Evolutionary conservation across 768 basidiomycete genomes (phyloP), one percentile per base, ranked within the genome.

Genomic region (Hygrophoropsis aurantiaca): DNA sequence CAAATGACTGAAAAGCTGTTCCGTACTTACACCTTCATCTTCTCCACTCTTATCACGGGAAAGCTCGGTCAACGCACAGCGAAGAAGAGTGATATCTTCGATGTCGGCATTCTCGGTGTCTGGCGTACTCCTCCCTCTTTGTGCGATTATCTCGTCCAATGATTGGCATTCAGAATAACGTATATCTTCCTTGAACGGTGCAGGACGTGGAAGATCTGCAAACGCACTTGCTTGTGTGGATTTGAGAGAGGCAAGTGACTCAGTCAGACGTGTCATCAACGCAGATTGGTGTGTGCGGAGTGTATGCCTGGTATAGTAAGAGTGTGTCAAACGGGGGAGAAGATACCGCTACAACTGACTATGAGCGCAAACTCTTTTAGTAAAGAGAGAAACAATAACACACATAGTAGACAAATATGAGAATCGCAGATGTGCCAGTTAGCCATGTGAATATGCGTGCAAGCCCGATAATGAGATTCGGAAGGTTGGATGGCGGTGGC

Each of bases 321-420:
- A 80, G 40, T 70, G 74, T 2, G 76, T 62, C 10, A 91, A 74
- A 25, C 80, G 80, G 4, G 88, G 88, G 20, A 88, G 75, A 19
- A 91, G 68, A 56, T 82, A 80, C 27, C 80, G 79, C 88, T 90
- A 49, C 3, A 40, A 18, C 51, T n/a, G 2, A 16, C 24, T n/a
- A 42, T 43, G 11, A 44, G 33, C 57, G 46, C 58, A 53, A 26
- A 41, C 9, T 45, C 18, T 8, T 21, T 13, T 19, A 19, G 11
- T 27, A n/a, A 37, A 26, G 11, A 5, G 20, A 26, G 11, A 5
- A 18, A 32, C 24, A 9, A 19, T 30, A 42, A 36, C 84, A 51
- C 57, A 89, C 87, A 53, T 86, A 80, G 66, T 87, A 90, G 38
- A 85, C 55, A 42, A 87, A 69, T 13, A 84, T 57, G 10, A 85